phyloP scores from a whole-genome alignment of 228 moss, liverwort and hornwort genomes.

The Sphagnum magellanicum region DNA sequence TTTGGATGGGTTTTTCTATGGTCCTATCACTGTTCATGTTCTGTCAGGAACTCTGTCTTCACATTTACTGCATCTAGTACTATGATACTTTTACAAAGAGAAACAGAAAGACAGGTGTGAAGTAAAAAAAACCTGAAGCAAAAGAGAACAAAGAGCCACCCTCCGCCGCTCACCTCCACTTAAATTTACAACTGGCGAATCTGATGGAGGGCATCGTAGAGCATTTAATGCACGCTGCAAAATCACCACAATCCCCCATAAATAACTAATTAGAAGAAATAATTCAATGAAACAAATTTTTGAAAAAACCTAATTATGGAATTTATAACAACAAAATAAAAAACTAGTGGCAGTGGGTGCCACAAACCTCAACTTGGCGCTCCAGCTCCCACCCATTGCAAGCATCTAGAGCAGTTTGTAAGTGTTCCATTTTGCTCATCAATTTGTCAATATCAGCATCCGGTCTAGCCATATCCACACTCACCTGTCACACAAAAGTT shows the following conservation, averaged over 20 bases:
- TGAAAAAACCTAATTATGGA: too few species aligned
- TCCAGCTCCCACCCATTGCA: conserved; percentile 96
- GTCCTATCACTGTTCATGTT: too few species aligned
- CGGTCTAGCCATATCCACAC: conserved; percentile 77
- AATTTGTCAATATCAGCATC: conserved; percentile 92
- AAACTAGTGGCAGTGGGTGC: background rate
- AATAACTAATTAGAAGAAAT: too few species aligned
- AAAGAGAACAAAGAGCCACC: conserved; percentile 89
- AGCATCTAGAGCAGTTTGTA: conserved; percentile 87
- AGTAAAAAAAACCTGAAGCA: conserved; percentile 60
- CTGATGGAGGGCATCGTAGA: conserved; percentile 81
- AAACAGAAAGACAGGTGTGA: background rate
- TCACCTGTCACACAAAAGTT: conserved; percentile 41
- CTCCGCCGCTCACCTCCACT: conserved; percentile 95
- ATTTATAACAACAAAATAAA: too few species aligned
- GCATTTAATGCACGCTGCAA: conserved; percentile 88
- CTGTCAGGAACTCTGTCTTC: too few species aligned
- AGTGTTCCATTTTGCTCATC: conserved; percentile 83
- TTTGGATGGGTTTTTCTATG: too few species aligned
- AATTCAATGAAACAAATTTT: too few species aligned
- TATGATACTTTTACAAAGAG: background rate
- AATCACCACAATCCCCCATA: background rate
- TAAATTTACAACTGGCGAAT: conserved; percentile 66
- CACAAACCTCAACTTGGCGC: conserved; percentile 72
- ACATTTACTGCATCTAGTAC: too few species aligned